phyloP scores from a whole-genome alignment of 192 early-diverging fungal species.

The Linderina pennispora region DNA sequence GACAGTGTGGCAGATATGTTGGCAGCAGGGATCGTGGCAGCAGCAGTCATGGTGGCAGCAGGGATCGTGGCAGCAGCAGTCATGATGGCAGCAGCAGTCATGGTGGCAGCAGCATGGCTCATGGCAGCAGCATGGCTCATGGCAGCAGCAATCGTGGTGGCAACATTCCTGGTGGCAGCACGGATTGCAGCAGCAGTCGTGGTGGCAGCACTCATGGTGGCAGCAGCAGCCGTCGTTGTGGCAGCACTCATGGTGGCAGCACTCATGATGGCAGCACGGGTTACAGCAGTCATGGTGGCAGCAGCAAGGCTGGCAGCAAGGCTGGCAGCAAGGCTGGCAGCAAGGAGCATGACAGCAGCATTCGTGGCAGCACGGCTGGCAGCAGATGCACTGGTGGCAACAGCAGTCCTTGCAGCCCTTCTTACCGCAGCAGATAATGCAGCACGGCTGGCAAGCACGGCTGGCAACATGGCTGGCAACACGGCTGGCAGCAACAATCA shows the following conservation, averaged over 20 bases:
- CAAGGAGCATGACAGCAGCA: constrained; percentile 13
- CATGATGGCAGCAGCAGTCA: not conserved
- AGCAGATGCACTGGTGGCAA: constrained; percentile 21
- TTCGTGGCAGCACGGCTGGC: constrained; percentile 18
- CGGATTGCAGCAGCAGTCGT: constrained; percentile 12
- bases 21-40: constrained; percentile 2
- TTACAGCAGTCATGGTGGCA: constrained; percentile 6
- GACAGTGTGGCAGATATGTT: not conserved
- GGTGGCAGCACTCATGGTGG: constrained; percentile 25
- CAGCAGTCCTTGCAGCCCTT: constrained; percentile 8
- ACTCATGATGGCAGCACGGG: constrained; percentile 1
- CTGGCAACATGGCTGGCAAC: constrained; percentile 33
- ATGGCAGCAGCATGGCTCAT: not conserved
- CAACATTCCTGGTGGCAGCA: constrained; percentile 24
- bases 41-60: constrained; percentile 7
- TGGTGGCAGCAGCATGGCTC: not conserved
- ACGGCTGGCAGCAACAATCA: constrained; percentile 34
- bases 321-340: constrained; percentile 15
- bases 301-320: too few species aligned
- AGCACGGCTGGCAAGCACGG: constrained; percentile 37
- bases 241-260: constrained; percentile 11
- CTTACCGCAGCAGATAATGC: constrained; percentile 27
- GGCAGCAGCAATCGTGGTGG: constrained; percentile 10
- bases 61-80: too few species aligned
- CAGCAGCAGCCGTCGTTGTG: constrained; percentile 24